phyloP scores from a whole-genome alignment of 108 stramenopile genomes.

The Cyclostephanos tholiformis region DNA sequence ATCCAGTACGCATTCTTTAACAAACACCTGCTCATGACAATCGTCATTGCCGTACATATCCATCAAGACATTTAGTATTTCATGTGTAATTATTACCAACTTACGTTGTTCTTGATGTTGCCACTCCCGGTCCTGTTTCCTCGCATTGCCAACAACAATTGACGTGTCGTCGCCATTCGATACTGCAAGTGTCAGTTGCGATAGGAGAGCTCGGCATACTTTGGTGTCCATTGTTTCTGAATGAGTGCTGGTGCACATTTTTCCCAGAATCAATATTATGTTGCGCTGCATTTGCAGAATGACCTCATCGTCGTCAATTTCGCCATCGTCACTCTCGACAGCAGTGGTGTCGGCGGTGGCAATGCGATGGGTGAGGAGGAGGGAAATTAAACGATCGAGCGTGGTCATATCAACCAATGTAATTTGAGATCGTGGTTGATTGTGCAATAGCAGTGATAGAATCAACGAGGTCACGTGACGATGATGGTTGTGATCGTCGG shows the following conservation, averaged over 20 bases:
- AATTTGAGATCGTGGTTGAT: constrained; percentile 23
- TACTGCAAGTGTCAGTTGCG: constrained; percentile 17
- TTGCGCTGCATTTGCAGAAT: constrained; percentile 38
- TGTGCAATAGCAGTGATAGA: constrained; percentile 19
- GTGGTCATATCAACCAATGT: constrained; percentile 20
- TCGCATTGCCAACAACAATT: background rate
- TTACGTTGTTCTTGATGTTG: background rate
- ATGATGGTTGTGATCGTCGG: background rate
- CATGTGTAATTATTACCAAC: constrained; percentile 33
- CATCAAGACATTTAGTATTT: constrained; percentile 64
- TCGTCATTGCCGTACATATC: constrained; percentile 74
- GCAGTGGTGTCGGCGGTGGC: background rate
- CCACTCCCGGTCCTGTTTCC: background rate
- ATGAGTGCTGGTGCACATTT: constrained; percentile 47
- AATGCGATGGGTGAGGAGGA: constrained; percentile 4
- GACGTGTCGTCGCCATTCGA: constrained; percentile 2
- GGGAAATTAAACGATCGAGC: constrained; percentile 26
- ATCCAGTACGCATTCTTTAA: constrained; percentile 41
- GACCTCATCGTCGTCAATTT: constrained; percentile 9
- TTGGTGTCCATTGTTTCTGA: constrained; percentile 35
- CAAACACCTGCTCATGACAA: constrained; percentile 57
- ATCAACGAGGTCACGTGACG: constrained; percentile 27
- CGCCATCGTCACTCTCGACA: constrained; percentile 7
- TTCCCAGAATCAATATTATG: constrained; percentile 46
- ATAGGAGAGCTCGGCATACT: constrained; percentile 39